These are phyloP conservation scores for Aleurites moluccanus DNA, from an alignment of 441 rosid species.

Conservation along the genomic window DNA sequence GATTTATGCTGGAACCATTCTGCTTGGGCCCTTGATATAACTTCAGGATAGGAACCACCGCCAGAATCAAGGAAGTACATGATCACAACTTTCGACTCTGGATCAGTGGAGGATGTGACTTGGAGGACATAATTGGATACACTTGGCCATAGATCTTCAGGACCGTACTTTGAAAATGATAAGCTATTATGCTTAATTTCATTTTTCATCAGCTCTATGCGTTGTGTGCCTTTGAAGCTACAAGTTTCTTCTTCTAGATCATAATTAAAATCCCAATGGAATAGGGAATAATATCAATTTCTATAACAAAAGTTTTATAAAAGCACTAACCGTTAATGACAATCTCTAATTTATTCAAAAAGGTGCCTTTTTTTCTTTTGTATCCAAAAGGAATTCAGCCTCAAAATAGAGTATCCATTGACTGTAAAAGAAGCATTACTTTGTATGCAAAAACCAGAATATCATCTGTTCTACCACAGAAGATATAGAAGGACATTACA, in stretches of 20 bases:
- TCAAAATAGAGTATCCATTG: background rate
- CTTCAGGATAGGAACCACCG: slow-evolving; percentile 81
- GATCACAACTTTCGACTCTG: slow-evolving; percentile 37
- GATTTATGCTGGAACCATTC: slow-evolving; percentile 68
- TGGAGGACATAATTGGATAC: slow-evolving; percentile 67
- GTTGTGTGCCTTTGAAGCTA: slow-evolving; percentile 54
- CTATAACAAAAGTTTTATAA: background rate
- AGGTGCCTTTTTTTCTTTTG: background rate
- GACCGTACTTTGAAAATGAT: slow-evolving; percentile 56
- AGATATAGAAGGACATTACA: background rate
- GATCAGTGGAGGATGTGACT: slow-evolving; percentile 39
- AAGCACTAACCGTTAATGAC: slow-evolving; percentile 8
- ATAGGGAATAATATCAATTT: slow-evolving; percentile 11
- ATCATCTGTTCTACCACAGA: background rate
- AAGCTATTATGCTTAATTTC: slow-evolving; percentile 47
- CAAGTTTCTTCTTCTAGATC: slow-evolving; percentile 41
- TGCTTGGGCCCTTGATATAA: slow-evolving; percentile 69
- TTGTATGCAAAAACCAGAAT: background rate
- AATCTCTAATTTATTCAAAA: background rate
- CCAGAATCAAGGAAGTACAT: slow-evolving; percentile 92
- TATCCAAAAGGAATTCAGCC: background rate
- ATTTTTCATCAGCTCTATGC: slow-evolving; percentile 54
- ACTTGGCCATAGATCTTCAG: slow-evolving; percentile 74
- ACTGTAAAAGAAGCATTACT: too few relatives aligned
- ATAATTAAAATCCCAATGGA: slow-evolving; percentile 5